These are phyloP conservation scores for Termitomyces sp. DNA, from an alignment of 768 basidiomycete genomes.

Conservation along the genomic window DNA sequence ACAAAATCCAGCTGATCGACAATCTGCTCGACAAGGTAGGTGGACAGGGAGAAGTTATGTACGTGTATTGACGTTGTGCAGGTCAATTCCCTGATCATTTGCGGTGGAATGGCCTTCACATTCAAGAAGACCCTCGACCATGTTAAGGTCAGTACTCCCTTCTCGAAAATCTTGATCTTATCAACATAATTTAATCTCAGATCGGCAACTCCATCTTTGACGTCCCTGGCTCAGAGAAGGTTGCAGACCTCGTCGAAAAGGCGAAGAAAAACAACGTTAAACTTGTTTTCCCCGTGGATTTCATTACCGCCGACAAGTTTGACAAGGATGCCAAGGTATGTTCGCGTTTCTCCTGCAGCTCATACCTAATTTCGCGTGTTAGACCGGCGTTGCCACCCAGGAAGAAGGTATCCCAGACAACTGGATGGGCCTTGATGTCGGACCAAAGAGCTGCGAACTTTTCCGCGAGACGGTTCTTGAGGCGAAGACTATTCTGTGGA, in stretches of 20 bases:
- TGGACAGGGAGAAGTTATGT: neutral
- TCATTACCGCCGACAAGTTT: slow-evolving; percentile 92
- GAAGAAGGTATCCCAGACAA: slow-evolving; percentile 83
- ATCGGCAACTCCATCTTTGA: slow-evolving; percentile 97
- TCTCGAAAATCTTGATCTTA: neutral
- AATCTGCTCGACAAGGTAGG: slow-evolving; percentile 96
- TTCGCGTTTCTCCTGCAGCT: neutral
- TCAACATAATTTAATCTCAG: slow-evolving; percentile 30
- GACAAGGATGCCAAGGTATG: slow-evolving; percentile 82
- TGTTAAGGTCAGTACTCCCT: slow-evolving; percentile 43
- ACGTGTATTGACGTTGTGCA: slow-evolving; percentile 21
- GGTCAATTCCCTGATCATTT: slow-evolving; percentile 95
- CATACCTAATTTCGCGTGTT: neutral
- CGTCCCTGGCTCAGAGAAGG: slow-evolving; percentile 82
- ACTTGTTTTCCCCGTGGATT: slow-evolving; percentile 94
- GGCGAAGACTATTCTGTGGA: slow-evolving; percentile 97
- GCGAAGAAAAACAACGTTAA: slow-evolving; percentile 90
- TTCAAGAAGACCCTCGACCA: slow-evolving; percentile 93
- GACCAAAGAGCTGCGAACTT: slow-evolving; percentile 75
- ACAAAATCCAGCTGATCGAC: slow-evolving; percentile 98
- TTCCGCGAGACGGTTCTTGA: slow-evolving; percentile 78
- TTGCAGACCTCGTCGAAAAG: slow-evolving; percentile 78
- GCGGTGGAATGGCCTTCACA: slow-evolving; percentile 98
- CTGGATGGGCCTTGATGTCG: slow-evolving; percentile 95
- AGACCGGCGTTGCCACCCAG: slow-evolving; percentile 78